Base-by-base conservation (phyloP, 306 rosid species). In the Trifolium dubium region DNA sequence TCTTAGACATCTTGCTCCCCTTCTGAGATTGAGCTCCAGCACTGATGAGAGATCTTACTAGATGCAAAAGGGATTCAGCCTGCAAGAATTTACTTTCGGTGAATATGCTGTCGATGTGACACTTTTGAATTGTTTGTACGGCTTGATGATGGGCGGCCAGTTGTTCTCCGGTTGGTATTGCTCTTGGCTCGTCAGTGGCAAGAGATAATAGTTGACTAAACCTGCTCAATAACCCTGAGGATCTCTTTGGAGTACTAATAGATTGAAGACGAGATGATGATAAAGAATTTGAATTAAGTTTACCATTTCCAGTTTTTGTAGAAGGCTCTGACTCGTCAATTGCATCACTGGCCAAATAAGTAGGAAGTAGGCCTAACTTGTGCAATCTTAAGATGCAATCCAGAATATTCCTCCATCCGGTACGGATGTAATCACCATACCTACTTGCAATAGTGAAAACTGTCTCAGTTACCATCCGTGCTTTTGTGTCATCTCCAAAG, bases 361-460 rank as follows among this genome's bases (percentile, higher is more conserved):
- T 94, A 19, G 99, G 97, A 73, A 94, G 96, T 71, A 94, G 96
- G 70, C 99, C 97, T 59, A 94, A 91, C 88, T 94, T 94, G 89
- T 94, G 96, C 77, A 94, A 79, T 69, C 95, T 86, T 84, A 94
- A 81, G 81, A 92, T 90, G 84, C 99, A 94, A 79, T 94, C 97
- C 75, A 94, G 86, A 77, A 94, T 94, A 83, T 94, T 94, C 85
- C 96, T 90, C 99, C 99, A 94, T 65, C 97, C 97, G 54, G 97
- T 77, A 79, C 92, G 96, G 64, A 94, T 89, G 86, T 80, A 94
- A 78, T 94, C 99, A 74, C 99, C 99, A 67, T 89, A 94, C 80
- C 88, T 88, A 77, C 89, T 94, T 70, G 99, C 97, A 77, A 89
- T 92, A 37, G 95, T 92, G 88, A 94, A 94, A 74, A 92, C 96